Conservation (phyloP, 305 asterid genomes). For the Nicotiana rustica region DNA sequence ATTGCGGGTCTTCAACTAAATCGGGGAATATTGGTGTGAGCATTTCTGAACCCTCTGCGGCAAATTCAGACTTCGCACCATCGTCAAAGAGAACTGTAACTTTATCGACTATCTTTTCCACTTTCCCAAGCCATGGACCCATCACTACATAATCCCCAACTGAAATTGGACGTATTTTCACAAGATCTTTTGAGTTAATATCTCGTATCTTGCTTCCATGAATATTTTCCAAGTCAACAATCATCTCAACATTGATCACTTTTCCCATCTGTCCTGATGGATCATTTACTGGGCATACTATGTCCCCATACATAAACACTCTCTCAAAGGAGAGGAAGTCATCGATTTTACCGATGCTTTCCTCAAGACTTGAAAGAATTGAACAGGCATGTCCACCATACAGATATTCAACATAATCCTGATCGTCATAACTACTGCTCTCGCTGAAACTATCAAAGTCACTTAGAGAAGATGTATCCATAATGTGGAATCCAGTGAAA, state of each 20-base stretch:
- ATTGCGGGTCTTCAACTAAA: conserved; percentile 76
- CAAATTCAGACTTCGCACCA: conserved; percentile 64
- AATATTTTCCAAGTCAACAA: conserved; percentile 76
- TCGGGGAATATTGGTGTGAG: conserved; percentile 67
- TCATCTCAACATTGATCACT: conserved; percentile 64
- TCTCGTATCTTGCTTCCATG: conserved; percentile 60
- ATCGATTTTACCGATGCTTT: conserved; percentile 76
- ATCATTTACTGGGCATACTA: conserved; percentile 71
- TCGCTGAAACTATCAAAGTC: conserved; percentile 83
- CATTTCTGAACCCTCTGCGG: conserved; percentile 58
- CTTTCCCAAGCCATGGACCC: conserved; percentile 92
- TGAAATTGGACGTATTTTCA: conserved; percentile 65
- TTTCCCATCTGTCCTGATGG: conserved; percentile 80
- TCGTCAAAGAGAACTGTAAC: conserved; percentile 71
- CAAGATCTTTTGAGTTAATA: conserved; percentile 56
- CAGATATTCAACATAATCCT: conserved; percentile 72
- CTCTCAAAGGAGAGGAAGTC: conserved; percentile 91
- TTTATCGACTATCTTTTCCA: conserved; percentile 65
- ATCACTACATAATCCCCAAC: conserved; percentile 66
- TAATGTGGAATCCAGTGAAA: conserved; percentile 42
- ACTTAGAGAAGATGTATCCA: conserved; percentile 67
- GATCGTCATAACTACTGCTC: conserved; percentile 85
- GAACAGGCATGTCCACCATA: conserved; percentile 77
- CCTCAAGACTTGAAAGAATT: conserved; percentile 86
- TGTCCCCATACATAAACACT: conserved; percentile 67